phyloP scores from a whole-genome alignment of 306 rosid species.

The Quillaja saponaria region DNA sequence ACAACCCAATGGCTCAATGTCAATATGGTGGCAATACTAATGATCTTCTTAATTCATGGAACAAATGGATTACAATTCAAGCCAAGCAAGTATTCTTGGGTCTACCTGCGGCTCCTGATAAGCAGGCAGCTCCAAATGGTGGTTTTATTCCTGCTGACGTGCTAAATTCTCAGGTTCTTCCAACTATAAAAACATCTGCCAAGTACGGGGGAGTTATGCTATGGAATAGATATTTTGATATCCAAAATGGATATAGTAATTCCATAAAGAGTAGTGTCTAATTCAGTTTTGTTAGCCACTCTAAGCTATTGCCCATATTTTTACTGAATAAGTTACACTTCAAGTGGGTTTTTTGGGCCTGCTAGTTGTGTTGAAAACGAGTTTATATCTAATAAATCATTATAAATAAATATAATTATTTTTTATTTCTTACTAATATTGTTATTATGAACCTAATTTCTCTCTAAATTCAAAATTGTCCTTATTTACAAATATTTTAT shows the following conservation, averaged over 20 bases:
- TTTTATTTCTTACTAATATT: too few relatives aligned
- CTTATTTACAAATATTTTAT: too few relatives aligned
- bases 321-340: not conserved
- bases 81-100: constrained; percentile 60
- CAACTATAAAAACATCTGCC: constrained; percentile 39
- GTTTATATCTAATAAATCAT: not conserved
- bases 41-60: constrained; percentile 52
- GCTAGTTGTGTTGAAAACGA: not conserved
- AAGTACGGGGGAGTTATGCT: constrained; percentile 75
- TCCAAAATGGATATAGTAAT: constrained; percentile 6
- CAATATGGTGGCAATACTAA: constrained; percentile 39
- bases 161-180: constrained; percentile 43
- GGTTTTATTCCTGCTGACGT: constrained; percentile 53
- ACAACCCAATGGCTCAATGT: constrained; percentile 50
- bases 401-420: too few relatives aligned
- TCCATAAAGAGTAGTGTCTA: not conserved
- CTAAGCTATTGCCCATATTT: too few relatives aligned
- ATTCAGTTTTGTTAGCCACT: too few relatives aligned
- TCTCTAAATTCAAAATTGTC: too few relatives aligned
- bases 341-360: not conserved
- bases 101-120: constrained; percentile 56
- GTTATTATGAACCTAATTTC: too few relatives aligned
- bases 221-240: constrained; percentile 42
- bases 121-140: constrained; percentile 52
- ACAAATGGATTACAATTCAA: constrained; percentile 48